Conservation (phyloP, 495 filamentous ascomycete genomes). For the Lineolata rhizophorae region DNA sequence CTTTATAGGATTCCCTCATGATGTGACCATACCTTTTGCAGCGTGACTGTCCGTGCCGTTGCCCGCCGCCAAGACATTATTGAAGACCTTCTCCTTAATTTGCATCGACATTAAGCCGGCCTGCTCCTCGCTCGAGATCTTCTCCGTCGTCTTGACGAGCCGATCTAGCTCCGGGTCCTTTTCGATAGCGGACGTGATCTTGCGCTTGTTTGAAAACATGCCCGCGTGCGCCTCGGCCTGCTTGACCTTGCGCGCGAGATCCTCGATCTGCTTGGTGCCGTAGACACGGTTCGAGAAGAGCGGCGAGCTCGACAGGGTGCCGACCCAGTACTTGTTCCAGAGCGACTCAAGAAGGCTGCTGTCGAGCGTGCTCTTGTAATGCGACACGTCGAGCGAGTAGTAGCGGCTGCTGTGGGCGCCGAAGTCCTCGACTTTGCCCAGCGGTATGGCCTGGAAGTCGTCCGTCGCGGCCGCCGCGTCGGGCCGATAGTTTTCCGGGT, state of each 20-base stretch:
- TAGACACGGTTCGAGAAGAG: conserved; percentile 87
- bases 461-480: conserved; percentile 21
- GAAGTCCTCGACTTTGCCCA: conserved; percentile 87
- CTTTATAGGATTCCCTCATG: too few species aligned
- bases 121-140: conserved; percentile 1
- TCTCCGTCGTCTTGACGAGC: background rate
- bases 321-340: conserved; percentile 99
- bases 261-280: conserved; percentile 74
- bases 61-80: too few species aligned
- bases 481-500: conserved; percentile 48
- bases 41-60: too few species aligned
- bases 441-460: conserved; percentile 52
- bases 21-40: too few species aligned
- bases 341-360: conserved; percentile 61
- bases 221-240: conserved; percentile 24
- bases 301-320: conserved; percentile 88
- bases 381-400: conserved; percentile 73
- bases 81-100: conserved; percentile 1
- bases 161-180: background rate
- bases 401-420: conserved; percentile 79
- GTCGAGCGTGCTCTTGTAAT: conserved; percentile 86
- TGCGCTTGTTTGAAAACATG: background rate
- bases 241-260: conserved; percentile 59
- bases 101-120: background rate
- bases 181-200: too few species aligned